Evolutionary conservation across 2,329 filamentous ascomycete species (phyloP), one percentile per base, ranked within the genome.

Genomic region (Pseudonectria buxi): DNA sequence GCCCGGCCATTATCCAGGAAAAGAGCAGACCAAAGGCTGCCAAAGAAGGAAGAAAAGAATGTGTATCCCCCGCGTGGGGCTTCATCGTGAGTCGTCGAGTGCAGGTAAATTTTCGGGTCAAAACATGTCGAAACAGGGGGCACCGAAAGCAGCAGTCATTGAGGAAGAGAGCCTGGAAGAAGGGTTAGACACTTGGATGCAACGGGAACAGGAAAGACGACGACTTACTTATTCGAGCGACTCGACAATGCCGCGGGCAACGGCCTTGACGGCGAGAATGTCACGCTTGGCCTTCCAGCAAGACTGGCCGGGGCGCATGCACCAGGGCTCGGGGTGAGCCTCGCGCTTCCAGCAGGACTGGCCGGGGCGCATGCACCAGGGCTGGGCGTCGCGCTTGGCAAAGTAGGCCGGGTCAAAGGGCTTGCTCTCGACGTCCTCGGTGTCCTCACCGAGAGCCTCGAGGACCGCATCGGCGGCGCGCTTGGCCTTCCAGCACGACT

Each of bases 221-320:
- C n/a, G 18, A 49, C 43, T 41, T 26, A 47, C 37, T 44, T 46
- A 56, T 33, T 45, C 38, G 25, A 47, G 39, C 4, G 40, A 35
- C 1, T 53, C 49, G 13, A 55, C 22, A 28, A 61, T 51, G 33
- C 38, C 40, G 7, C 50, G 50, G 28, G 57, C 58, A 32, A 46
- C 55, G 6, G 40, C 28, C 30, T 49, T 40, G 28, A 59, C 46
- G 12, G 47, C 49, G 6, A 47, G 33, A 22, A 61, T 36, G 26
- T 55, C 53, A 29, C 65, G 60, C 47, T 58, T 58, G 39, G 61
- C 64, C 43, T 55, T 62, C 58, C 58, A 60, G 61, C 62, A 64
- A 7, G 51, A 39, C 45, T 56, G 47, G 27, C 62, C 58, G 24
- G 46, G 47, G 26, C 43, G 39, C 22, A 39, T 41, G 46, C 55